Conservation (phyloP, 2,329 filamentous ascomycete genomes). For the Fusarium tuaranense region DNA sequence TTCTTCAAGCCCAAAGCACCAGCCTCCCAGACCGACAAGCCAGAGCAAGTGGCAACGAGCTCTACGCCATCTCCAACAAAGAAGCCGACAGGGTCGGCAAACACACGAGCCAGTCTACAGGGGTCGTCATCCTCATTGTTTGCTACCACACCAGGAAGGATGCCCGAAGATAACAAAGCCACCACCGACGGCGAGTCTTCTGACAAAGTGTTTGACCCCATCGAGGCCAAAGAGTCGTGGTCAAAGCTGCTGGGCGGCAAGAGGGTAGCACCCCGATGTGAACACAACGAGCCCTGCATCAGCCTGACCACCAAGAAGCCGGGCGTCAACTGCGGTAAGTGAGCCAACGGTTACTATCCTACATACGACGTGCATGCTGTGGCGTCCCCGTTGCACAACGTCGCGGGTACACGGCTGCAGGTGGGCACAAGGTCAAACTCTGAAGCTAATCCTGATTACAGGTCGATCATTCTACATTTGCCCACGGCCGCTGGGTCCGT, state of each 20-base stretch:
- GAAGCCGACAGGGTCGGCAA: slow-evolving; percentile 13
- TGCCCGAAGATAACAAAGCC: slow-evolving; percentile 3
- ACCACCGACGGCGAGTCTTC: slow-evolving; percentile 23
- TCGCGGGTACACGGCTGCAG: slow-evolving; percentile 1
- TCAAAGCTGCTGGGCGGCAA: slow-evolving; percentile 82
- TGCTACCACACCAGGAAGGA: slow-evolving; percentile 1
- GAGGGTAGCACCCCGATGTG: slow-evolving; percentile 80
- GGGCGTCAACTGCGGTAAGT: slow-evolving; percentile 80
- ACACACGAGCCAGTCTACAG: not conserved
- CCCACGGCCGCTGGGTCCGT: slow-evolving; percentile 81
- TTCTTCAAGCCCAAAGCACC: slow-evolving; percentile 75
- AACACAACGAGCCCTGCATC: slow-evolving; percentile 90
- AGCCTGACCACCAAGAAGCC: slow-evolving; percentile 88
- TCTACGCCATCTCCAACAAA: slow-evolving; percentile 31
- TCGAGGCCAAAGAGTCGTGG: slow-evolving; percentile 85
- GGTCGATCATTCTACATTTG: slow-evolving; percentile 74
- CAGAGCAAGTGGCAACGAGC: slow-evolving; percentile 7
- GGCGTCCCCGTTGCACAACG: slow-evolving; percentile 21
- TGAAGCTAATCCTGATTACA: slow-evolving; percentile 45
- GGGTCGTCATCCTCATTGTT: not conserved
- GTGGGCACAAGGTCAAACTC: not conserved
- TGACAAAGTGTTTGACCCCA: slow-evolving; percentile 71
- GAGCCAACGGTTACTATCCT: not conserved
- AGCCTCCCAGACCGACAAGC: slow-evolving; percentile 16
- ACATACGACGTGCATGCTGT: slow-evolving; percentile 9